These are phyloP conservation scores for Penicillium freii DNA, from an alignment of 2,329 filamentous ascomycete genomes.

Conservation along the genomic window DNA sequence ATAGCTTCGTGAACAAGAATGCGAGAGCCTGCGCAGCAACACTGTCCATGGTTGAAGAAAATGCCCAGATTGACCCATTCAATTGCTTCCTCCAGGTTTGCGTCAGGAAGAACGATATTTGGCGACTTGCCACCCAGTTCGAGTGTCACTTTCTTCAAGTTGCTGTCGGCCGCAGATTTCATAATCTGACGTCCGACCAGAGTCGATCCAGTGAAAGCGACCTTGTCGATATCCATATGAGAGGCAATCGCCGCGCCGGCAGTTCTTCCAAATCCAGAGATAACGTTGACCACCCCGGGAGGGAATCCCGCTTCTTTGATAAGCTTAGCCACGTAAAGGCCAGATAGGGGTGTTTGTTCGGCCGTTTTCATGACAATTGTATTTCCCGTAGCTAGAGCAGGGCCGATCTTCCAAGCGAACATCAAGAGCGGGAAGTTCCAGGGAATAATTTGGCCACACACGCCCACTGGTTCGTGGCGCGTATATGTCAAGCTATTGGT, in stretches of 20 bases:
- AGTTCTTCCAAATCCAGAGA: constrained; percentile 71
- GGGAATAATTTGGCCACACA: constrained; percentile 75
- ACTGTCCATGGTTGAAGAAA: constrained; percentile 58
- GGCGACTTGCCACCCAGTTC: constrained; percentile 65
- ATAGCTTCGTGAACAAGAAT: constrained; percentile 81
- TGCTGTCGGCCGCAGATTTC: constrained; percentile 59
- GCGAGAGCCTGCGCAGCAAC: constrained; percentile 60
- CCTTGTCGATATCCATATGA: constrained; percentile 63
- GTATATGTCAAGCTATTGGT: constrained; percentile 8
- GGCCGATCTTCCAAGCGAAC: constrained; percentile 79
- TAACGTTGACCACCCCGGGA: constrained; percentile 59
- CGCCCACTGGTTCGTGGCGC: constrained; percentile 65
- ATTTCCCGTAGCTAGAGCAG: constrained; percentile 62
- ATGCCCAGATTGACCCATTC: constrained; percentile 61
- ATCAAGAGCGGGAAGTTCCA: constrained; percentile 86
- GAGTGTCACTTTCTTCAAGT: constrained; percentile 64
- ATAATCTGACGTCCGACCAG: constrained; percentile 59
- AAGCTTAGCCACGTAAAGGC: constrained; percentile 55
- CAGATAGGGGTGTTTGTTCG: constrained; percentile 66
- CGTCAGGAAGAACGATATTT: constrained; percentile 60
- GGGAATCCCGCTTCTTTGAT: constrained; percentile 61
- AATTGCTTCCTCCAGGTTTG: constrained; percentile 62
- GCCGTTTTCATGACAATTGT: constrained; percentile 63
- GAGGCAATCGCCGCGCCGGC: constrained; percentile 66
- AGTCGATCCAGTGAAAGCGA: constrained; percentile 62